A percentile compares a stretch with the other conserved stretches of the same genome.
Conservation (phyloP, 352 stramenopile species). For the Phytophthora constricta region DNA sequence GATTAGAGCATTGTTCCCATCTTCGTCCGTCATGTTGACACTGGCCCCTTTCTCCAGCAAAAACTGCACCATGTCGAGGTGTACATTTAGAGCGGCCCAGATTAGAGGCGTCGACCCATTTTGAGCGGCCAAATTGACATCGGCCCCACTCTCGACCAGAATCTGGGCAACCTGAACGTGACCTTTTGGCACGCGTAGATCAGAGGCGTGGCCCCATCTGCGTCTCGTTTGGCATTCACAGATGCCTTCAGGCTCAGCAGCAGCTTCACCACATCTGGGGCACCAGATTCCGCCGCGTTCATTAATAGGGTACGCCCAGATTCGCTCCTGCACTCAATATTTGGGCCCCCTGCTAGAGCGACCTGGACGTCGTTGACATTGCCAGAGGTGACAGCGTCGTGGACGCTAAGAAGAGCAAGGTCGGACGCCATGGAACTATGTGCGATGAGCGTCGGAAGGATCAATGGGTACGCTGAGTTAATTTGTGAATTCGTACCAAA, state of each 20-base stretch:
- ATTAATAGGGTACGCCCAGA: too few relatives aligned
- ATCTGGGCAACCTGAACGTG: too few relatives aligned
- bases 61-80: background rate
- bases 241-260: too few relatives aligned
- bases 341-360: background rate
- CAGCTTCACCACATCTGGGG: too few relatives aligned
- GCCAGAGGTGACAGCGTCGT: background rate
- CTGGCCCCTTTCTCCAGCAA: slow-evolving; percentile 3
- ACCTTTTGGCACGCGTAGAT: too few relatives aligned
- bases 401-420: background rate
- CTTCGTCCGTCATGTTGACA: background rate
- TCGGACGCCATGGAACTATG: background rate
- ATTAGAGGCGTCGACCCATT: slow-evolving; percentile 3
- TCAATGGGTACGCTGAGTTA: too few relatives aligned
- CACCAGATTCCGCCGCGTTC: too few relatives aligned
- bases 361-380: background rate
- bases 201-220: too few relatives aligned
- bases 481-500: too few relatives aligned
- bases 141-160: background rate
- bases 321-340: background rate
- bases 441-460: too few relatives aligned
- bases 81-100: background rate
- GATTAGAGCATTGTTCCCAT: background rate
- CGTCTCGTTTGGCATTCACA: too few relatives aligned
- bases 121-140: background rate